A percentile compares a stretch with the other conserved stretches of the same genome.
These are phyloP conservation scores for Nakaseomyces uthaithaninus DNA, from an alignment of 1,139 yeast genomes.

Conservation along the genomic window DNA sequence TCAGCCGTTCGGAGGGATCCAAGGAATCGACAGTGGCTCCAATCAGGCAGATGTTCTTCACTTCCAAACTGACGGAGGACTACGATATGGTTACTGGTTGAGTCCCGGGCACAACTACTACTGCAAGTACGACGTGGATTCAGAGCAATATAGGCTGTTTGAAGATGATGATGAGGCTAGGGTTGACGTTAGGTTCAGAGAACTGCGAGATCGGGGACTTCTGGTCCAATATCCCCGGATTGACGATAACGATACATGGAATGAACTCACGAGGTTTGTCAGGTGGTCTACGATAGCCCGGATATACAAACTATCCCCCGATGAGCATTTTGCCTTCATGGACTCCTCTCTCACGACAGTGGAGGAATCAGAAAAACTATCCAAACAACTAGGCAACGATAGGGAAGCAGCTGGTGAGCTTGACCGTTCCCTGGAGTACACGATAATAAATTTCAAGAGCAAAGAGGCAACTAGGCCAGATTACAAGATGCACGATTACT, in stretches of 20 bases:
- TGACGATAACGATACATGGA: constrained; percentile 22
- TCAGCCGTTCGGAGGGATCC: constrained; percentile 25
- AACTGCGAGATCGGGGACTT: constrained; percentile 10
- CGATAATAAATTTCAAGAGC: constrained; percentile 34
- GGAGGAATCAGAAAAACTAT: constrained; percentile 35
- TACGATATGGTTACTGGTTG: constrained; percentile 30
- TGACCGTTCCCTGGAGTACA: constrained; percentile 32
- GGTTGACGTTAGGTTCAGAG: constrained; percentile 12
- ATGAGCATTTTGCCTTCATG: constrained; percentile 13
- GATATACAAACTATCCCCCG: background rate
- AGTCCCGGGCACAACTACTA: constrained; percentile 11
- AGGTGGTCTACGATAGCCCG: constrained; percentile 16
- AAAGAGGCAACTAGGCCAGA: constrained; percentile 32
- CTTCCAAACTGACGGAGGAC: constrained; percentile 20
- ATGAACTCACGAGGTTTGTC: constrained; percentile 14
- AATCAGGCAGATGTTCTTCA: constrained; percentile 23
- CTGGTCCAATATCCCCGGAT: constrained; percentile 22
- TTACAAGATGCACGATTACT: constrained; percentile 34
- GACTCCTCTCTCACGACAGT: constrained; percentile 36
- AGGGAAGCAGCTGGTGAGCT: constrained; percentile 12
- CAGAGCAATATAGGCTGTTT: constrained; percentile 16
- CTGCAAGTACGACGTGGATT: constrained; percentile 14
- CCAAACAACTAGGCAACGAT: constrained; percentile 26
- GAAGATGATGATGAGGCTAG: constrained; percentile 13
- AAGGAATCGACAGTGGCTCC: constrained; percentile 16